Conservation (phyloP, 176 grass and related monocot genomes). For the Aegilops speltoides region DNA sequence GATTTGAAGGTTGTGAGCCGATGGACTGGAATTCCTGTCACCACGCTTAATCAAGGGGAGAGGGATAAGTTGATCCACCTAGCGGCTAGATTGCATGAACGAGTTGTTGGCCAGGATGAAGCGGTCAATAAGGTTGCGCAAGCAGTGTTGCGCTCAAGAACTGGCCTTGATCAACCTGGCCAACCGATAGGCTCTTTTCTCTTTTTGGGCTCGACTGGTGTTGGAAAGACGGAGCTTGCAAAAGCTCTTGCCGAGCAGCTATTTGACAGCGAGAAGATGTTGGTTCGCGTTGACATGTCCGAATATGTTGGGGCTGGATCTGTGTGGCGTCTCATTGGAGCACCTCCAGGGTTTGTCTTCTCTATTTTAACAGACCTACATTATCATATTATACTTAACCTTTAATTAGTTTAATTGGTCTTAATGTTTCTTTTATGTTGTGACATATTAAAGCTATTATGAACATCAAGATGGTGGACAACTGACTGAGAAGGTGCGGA, state of each 20-base stretch:
- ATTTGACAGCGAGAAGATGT: background rate
- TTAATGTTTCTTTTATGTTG: background rate
- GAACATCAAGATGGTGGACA: constrained; percentile 14
- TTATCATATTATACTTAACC: background rate
- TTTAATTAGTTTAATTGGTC: background rate
- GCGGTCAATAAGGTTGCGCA: constrained; percentile 19
- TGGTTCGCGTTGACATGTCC: background rate
- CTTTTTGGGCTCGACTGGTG: background rate
- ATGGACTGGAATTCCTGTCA: background rate
- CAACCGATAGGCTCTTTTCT: constrained; percentile 11
- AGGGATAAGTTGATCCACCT: constrained; percentile 5
- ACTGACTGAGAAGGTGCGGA: background rate
- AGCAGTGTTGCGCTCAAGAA: constrained; percentile 34
- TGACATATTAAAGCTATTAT: background rate
- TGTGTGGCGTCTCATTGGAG: constrained; percentile 37
- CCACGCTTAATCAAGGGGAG: constrained; percentile 2
- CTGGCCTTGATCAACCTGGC: constrained; percentile 24
- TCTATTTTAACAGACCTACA: background rate
- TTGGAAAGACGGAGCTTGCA: background rate
- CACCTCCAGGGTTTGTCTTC: constrained; percentile 30
- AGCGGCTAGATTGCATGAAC: background rate
- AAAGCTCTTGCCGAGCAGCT: background rate
- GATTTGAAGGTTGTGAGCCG: constrained; percentile 4
- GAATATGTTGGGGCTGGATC: constrained; percentile 8
- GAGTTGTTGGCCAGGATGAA: constrained; percentile 19